A percentile compares a stretch with the other conserved stretches of the same genome.
Evolutionary conservation across 805 yeast species (phyloP).

Genomic region (Metschnikowia anglica): DNA sequence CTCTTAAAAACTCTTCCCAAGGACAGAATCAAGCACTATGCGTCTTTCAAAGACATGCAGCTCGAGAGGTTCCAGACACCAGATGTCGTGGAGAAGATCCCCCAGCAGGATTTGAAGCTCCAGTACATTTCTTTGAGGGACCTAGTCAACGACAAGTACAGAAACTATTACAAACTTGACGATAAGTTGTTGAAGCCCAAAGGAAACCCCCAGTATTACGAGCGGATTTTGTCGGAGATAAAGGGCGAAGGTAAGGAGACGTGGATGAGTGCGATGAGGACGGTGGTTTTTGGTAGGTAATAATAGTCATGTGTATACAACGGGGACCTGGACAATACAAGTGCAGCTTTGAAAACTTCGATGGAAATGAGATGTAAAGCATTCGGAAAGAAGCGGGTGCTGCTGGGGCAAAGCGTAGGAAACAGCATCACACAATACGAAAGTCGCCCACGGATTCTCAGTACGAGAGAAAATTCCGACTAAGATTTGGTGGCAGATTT

Average conservation of each 20-base stretch:
- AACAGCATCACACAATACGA: too few species aligned
- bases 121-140: conserved; percentile 61
- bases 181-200: conserved; percentile 73
- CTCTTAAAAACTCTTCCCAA: conserved; percentile 63
- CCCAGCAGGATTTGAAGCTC: conserved; percentile 53
- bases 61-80: conserved; percentile 41
- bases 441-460: too few species aligned
- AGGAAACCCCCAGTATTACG: conserved; percentile 80
- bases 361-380: too few species aligned
- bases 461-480: too few species aligned
- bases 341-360: too few species aligned
- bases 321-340: too few species aligned
- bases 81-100: conserved; percentile 37
- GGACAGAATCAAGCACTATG: conserved; percentile 65
- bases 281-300: conserved; percentile 73
- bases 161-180: conserved; percentile 60
- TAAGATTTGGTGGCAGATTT: too few species aligned
- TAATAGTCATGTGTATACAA: neutral
- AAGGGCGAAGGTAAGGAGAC: conserved; percentile 70
- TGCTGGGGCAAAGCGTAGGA: too few species aligned
- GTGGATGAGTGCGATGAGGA: conserved; percentile 62
- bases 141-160: conserved; percentile 59
- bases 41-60: conserved; percentile 69
- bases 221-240: conserved; percentile 66
- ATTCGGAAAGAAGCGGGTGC: too few species aligned